Percentiles rank a stretch among this genome's conserved stretches.
Evolutionary conservation across 179 eudicot species (phyloP).

Genomic region (Silene noctiflora): DNA sequence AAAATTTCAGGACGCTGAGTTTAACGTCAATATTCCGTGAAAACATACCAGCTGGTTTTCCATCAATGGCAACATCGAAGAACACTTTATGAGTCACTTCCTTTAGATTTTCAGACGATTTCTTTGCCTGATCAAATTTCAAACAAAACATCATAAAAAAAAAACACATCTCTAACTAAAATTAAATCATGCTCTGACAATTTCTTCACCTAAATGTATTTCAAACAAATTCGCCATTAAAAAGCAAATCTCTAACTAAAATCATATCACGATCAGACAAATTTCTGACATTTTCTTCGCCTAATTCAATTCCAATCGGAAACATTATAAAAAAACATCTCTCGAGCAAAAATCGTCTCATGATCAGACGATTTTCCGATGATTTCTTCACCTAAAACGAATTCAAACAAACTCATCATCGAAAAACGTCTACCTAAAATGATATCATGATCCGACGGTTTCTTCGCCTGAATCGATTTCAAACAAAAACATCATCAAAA

Average conservation of each 20-base stretch:
- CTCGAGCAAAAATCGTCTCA: not conserved
- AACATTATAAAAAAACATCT: not conserved
- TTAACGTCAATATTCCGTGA: not conserved
- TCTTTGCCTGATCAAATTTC: constrained; percentile 62
- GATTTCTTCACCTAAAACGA: too few species aligned
- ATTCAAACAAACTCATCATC: too few species aligned
- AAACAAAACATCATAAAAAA: not conserved
- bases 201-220: not conserved
- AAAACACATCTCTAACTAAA: not conserved
- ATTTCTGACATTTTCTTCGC: too few species aligned
- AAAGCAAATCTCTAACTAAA: not conserved
- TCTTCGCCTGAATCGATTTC: not conserved
- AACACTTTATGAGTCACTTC: constrained; percentile 86
- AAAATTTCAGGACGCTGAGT: not conserved
- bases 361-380: not conserved
- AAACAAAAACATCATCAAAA: not conserved
- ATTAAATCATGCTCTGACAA: constrained; percentile 6
- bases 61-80: constrained; percentile 84
- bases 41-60: constrained; percentile 74
- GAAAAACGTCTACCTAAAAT: too few species aligned
- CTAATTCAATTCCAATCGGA: too few species aligned
- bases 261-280: not conserved
- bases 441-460: constrained; percentile 14
- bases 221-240: not conserved
- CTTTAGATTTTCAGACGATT: constrained; percentile 60